Percentiles rank a stretch among this genome's conserved stretches.
phyloP scores from a whole-genome alignment of 345 rosid species.

The Eucalyptus pauciflora region DNA sequence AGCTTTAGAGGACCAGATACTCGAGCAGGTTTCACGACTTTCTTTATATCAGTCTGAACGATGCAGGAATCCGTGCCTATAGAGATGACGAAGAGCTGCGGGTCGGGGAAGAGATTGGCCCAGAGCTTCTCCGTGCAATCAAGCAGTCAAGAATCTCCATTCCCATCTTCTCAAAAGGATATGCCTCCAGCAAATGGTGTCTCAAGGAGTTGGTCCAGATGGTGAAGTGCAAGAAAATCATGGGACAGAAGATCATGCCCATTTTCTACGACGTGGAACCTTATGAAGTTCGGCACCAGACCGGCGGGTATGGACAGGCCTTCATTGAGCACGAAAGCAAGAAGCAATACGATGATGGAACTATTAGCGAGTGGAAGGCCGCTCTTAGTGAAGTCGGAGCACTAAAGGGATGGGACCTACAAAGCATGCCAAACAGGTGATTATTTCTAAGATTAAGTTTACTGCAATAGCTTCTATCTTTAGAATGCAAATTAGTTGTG shows the following conservation, averaged over 20 bases:
- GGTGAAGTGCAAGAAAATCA: background rate
- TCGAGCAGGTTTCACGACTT: too few relatives aligned
- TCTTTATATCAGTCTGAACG: rapidly evolving
- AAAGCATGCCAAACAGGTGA: background rate
- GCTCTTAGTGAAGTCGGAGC: background rate
- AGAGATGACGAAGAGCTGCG: background rate
- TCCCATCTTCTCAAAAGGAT: background rate
- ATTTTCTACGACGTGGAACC: background rate
- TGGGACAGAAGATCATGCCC: background rate
- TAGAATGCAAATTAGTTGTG: background rate
- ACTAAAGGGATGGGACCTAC: background rate
- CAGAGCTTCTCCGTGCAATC: background rate
- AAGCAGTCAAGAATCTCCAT: background rate
- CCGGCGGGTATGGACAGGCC: background rate
- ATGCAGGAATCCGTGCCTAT: background rate
- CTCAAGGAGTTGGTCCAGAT: background rate
- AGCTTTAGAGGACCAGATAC: background rate
- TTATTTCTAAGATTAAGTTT: background rate
- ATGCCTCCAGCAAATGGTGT: background rate
- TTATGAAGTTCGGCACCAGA: rapidly evolving
- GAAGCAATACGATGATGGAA: rapidly evolving
- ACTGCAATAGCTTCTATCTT: background rate
- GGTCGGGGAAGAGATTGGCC: background rate
- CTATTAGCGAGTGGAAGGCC: background rate
- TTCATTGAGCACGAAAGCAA: background rate